Percentiles rank a stretch among this genome's conserved stretches.
phyloP scores from a whole-genome alignment of 202 grass and related monocot genomes.

The Panicum hallii region DNA sequence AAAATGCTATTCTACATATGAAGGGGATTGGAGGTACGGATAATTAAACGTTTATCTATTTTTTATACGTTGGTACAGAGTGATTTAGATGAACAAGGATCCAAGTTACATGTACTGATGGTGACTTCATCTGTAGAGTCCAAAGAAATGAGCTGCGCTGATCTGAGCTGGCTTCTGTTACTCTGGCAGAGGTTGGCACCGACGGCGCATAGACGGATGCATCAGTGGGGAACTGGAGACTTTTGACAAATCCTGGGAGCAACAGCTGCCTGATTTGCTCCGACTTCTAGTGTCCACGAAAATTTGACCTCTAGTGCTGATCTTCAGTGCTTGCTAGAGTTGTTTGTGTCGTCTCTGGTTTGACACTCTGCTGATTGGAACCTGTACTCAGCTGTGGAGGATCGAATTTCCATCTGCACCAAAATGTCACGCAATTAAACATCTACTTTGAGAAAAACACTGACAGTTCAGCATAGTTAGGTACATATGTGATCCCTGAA shows the following conservation, averaged over 20 bases:
- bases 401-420: constrained; percentile 63
- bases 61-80: constrained; percentile 47
- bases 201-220: constrained; percentile 9
- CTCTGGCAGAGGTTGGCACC: constrained; percentile 39
- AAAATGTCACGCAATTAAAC: not conserved
- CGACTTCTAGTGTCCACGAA: constrained; percentile 32
- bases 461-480: not conserved
- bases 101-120: constrained; percentile 40
- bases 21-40: constrained; percentile 24
- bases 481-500: not conserved
- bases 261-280: constrained; percentile 38
- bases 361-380: constrained; percentile 23
- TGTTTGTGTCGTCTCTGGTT: constrained; percentile 32
- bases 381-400: constrained; percentile 45
- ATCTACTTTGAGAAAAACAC: not conserved
- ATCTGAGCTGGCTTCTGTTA: constrained; percentile 34
- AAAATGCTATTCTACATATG: constrained; percentile 28
- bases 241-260: constrained; percentile 23
- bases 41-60: constrained; percentile 57
- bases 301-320: constrained; percentile 40
- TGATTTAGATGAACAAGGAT: constrained; percentile 35
- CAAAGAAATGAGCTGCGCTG: constrained; percentile 34
- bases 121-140: constrained; percentile 25
- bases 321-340: constrained; percentile 39
- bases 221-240: constrained; percentile 39